Conservation (phyloP, 2,329 filamentous ascomycete genomes). For the Aspergillus persii region DNA sequence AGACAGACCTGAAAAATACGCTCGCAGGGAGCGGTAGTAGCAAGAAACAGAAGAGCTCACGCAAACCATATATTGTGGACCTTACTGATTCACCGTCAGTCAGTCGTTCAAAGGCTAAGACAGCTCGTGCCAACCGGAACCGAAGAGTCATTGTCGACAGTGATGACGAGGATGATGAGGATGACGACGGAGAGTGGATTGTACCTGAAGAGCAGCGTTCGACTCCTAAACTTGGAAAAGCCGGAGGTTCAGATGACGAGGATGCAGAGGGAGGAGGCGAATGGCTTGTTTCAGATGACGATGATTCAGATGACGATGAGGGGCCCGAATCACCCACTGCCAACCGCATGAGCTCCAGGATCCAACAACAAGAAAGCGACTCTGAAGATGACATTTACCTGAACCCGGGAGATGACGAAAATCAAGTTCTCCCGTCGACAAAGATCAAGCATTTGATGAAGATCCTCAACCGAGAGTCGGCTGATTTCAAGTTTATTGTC, state of each 20-base stretch:
- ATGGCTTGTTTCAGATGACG: slow-evolving; percentile 71
- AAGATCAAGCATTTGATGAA: slow-evolving; percentile 85
- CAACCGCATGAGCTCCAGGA: slow-evolving; percentile 14
- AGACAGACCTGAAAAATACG: slow-evolving; percentile 68
- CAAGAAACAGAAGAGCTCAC: slow-evolving; percentile 46
- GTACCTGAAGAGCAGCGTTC: slow-evolving; percentile 67
- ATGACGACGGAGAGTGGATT: slow-evolving; percentile 74
- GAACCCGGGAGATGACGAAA: slow-evolving; percentile 41
- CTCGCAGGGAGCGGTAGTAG: slow-evolving; percentile 34
- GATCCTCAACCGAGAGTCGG: slow-evolving; percentile 74
- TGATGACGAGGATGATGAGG: slow-evolving; percentile 50
- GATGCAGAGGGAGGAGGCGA: slow-evolving; percentile 85
- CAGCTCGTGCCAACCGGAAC: slow-evolving; percentile 35
- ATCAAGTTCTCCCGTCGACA: slow-evolving; percentile 63
- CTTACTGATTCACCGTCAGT: slow-evolving; percentile 26
- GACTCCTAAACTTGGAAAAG: slow-evolving; percentile 64
- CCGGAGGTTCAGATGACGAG: slow-evolving; percentile 83
- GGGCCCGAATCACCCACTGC: slow-evolving; percentile 30
- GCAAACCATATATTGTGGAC: slow-evolving; percentile 34
- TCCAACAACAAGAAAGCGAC: slow-evolving; percentile 41
- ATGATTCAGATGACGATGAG: slow-evolving; percentile 47
- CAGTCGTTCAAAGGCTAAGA: slow-evolving; percentile 17
- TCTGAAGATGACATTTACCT: slow-evolving; percentile 38
- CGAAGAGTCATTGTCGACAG: slow-evolving; percentile 51
- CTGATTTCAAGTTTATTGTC: slow-evolving; percentile 92